phyloP scores from a whole-genome alignment of 2,329 filamentous ascomycete species.

The Ustilaginoidea virens region DNA sequence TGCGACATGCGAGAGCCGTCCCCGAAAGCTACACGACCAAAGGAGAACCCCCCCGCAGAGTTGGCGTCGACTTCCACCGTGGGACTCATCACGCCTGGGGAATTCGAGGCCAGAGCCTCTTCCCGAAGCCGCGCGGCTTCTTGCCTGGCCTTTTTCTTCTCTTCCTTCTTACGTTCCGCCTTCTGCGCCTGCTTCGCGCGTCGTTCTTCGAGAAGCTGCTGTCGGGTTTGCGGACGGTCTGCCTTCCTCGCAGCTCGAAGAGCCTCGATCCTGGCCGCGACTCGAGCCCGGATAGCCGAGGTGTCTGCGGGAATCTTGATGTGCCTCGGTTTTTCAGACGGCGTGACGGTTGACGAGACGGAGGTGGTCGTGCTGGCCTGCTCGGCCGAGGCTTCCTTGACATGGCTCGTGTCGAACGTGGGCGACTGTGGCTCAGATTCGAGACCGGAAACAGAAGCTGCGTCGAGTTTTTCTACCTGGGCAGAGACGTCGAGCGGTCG shows the following conservation, averaged over 20 bases:
- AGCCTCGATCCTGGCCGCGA: slow-evolving; percentile 71
- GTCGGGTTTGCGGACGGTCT: slow-evolving; percentile 66
- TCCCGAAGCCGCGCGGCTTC: slow-evolving; percentile 59
- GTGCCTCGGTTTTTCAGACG: slow-evolving; percentile 46
- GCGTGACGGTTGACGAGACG: slow-evolving; percentile 48
- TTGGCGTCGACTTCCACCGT: slow-evolving; percentile 34
- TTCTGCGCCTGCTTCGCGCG: slow-evolving; percentile 76
- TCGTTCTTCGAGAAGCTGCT: slow-evolving; percentile 82
- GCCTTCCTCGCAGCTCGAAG: slow-evolving; percentile 78
- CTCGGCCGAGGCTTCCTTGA: slow-evolving; percentile 24
- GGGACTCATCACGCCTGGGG: slow-evolving; percentile 43
- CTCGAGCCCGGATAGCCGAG: slow-evolving; percentile 58
- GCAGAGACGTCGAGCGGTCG: slow-evolving; percentile 13
- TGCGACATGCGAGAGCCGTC: slow-evolving; percentile 72
- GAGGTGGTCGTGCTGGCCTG: slow-evolving; percentile 49
- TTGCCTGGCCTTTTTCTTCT: slow-evolving; percentile 59
- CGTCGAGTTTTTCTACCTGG: slow-evolving; percentile 25
- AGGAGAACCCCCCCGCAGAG: slow-evolving; percentile 58
- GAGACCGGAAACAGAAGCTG: slow-evolving; percentile 30
- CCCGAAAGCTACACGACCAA: slow-evolving; percentile 79
- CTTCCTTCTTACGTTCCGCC: slow-evolving; percentile 77
- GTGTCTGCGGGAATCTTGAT: slow-evolving; percentile 56
- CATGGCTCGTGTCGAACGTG: slow-evolving; percentile 38
- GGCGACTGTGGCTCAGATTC: slow-evolving; percentile 35
- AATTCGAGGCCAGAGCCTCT: slow-evolving; percentile 46